Percentiles rank a stretch among this genome's conserved stretches.
Evolutionary conservation across 352 stramenopile species (phyloP).

Genomic region (Phytopythium boreale): DNA sequence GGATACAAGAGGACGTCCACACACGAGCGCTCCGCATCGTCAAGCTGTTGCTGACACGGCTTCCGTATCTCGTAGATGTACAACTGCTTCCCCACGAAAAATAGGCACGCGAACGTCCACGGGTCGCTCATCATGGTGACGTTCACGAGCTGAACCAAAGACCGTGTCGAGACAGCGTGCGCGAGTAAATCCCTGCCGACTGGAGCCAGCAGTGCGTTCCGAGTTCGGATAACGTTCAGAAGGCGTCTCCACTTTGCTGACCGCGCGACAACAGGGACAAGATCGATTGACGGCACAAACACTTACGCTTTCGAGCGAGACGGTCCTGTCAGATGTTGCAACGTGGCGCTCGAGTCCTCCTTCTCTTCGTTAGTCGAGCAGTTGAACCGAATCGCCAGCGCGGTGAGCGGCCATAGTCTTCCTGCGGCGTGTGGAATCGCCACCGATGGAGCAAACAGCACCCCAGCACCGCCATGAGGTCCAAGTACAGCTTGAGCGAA

Average conservation of each 20-base stretch:
- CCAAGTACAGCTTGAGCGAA: background rate
- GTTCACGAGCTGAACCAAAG: constrained; percentile 35
- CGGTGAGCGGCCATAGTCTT: background rate
- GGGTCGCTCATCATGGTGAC: constrained; percentile 46
- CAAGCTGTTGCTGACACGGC: background rate
- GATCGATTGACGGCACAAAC: background rate
- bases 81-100: constrained; percentile 22
- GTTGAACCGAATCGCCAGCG: background rate
- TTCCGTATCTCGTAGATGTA: constrained; percentile 27
- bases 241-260: background rate
- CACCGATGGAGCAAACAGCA: background rate
- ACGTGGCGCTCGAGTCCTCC: background rate
- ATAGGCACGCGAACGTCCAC: constrained; percentile 27
- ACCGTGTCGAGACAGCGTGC: constrained; percentile 6
- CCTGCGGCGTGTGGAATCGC: background rate
- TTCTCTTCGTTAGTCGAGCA: background rate
- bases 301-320: too few relatives aligned
- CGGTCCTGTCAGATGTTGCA: background rate
- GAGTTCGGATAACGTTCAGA: background rate
- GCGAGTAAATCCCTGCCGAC: background rate
- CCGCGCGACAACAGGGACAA: background rate
- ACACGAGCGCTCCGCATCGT: background rate
- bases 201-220: background rate
- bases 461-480: background rate
- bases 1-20: background rate